These are phyloP conservation scores for Amaranthus cruentus DNA, from an alignment of 148 eudicot species.

Conservation along the genomic window DNA sequence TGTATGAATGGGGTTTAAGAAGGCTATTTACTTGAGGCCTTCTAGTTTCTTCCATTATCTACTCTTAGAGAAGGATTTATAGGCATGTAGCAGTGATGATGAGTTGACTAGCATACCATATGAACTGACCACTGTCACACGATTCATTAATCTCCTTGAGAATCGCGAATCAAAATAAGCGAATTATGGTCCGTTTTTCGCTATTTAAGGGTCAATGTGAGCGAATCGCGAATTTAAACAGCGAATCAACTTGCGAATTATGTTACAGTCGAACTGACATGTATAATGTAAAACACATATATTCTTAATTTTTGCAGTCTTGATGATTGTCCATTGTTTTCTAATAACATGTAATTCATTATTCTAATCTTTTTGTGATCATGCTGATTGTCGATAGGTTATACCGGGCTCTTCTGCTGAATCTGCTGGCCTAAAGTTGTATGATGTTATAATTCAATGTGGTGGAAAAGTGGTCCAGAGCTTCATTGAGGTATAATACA, in stretches of 20 bases:
- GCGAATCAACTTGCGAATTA: too few relatives aligned
- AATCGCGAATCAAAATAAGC: too few relatives aligned
- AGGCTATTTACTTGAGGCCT: too few relatives aligned
- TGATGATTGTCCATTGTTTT: neutral
- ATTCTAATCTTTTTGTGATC: neutral
- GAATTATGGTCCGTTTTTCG: too few relatives aligned
- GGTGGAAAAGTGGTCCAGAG: conserved; percentile 17
- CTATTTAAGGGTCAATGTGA: too few relatives aligned
- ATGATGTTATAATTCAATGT: conserved; percentile 20
- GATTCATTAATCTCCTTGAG: too few relatives aligned
- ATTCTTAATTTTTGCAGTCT: neutral
- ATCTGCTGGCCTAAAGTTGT: conserved; percentile 8
- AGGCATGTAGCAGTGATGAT: too few relatives aligned
- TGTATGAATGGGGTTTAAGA: neutral
- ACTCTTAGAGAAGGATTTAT: too few relatives aligned
- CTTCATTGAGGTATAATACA: conserved; percentile 17
- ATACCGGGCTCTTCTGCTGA: conserved; percentile 18
- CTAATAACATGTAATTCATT: neutral
- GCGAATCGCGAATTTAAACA: too few relatives aligned
- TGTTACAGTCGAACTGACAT: neutral
- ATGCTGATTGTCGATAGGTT: conserved; percentile 2
- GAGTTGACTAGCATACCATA: too few relatives aligned
- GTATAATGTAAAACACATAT: neutral
- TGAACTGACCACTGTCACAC: too few relatives aligned
- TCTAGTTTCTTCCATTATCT: too few relatives aligned